Percentiles rank a stretch among this genome's conserved stretches.
Evolutionary conservation across 2,329 filamentous ascomycete species (phyloP).

Genomic region (Fusarium circinatum): DNA sequence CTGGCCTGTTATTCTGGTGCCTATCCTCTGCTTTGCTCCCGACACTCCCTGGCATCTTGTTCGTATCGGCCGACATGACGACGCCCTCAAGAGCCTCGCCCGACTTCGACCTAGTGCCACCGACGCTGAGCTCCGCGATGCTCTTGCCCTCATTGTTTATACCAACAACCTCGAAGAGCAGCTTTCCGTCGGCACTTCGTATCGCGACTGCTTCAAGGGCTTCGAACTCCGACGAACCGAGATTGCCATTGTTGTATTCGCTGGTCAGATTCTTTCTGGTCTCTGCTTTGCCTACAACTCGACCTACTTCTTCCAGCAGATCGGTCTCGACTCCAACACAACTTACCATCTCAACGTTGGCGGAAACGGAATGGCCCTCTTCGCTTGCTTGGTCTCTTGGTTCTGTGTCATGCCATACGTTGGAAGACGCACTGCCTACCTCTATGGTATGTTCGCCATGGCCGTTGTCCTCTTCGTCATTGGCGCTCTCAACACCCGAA

Average conservation of each 20-base stretch:
- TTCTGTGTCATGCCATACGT: constrained; percentile 52
- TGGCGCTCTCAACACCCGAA: constrained; percentile 53
- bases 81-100: constrained; percentile 48
- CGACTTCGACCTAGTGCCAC: constrained; percentile 45
- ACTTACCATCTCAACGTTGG: constrained; percentile 53
- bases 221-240: constrained; percentile 53
- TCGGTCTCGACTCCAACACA: constrained; percentile 45
- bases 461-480: constrained; percentile 52
- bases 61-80: constrained; percentile 47
- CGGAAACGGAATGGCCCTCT: constrained; percentile 52
- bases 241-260: constrained; percentile 50
- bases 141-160: constrained; percentile 54
- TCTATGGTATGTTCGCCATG: constrained; percentile 57
- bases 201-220: constrained; percentile 57
- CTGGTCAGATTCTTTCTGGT: constrained; percentile 51
- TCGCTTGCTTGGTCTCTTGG: constrained; percentile 59
- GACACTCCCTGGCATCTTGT: constrained; percentile 60
- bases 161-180: constrained; percentile 54
- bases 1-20: constrained; percentile 56
- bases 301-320: constrained; percentile 55
- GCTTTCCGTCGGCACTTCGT: constrained; percentile 51
- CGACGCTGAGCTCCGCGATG: constrained; percentile 48
- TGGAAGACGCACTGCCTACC: constrained; percentile 57
- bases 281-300: constrained; percentile 53
- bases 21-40: constrained; percentile 55